phyloP scores from a whole-genome alignment of 345 rosid species.

The Erysimum cheiranthoides region DNA sequence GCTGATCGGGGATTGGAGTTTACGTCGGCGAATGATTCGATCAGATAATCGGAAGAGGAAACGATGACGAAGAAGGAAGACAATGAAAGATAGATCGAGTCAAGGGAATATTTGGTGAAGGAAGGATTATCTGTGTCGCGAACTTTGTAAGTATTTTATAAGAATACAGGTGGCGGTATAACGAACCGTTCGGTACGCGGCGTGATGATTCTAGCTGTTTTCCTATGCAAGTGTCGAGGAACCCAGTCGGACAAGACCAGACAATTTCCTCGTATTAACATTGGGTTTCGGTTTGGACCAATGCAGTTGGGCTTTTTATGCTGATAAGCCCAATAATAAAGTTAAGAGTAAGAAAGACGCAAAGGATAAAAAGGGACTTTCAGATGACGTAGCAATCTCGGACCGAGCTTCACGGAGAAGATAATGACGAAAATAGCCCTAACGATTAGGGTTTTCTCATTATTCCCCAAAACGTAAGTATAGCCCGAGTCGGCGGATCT shows the following conservation, averaged over 20 bases:
- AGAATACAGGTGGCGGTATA: slow-evolving; percentile 17
- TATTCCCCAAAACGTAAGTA: slow-evolving; percentile 13
- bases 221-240: slow-evolving; percentile 4
- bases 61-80: slow-evolving; percentile 30
- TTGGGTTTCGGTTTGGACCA: neutral
- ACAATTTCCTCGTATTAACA: neutral
- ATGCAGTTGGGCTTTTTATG: neutral
- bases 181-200: no score
- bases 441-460: slow-evolving; percentile 39
- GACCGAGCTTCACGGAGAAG: slow-evolving; percentile 41
- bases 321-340: slow-evolving; percentile 8
- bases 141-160: neutral
- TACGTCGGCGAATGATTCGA: slow-evolving; percentile 6
- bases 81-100: slow-evolving; percentile 24
- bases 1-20: slow-evolving; percentile 36
- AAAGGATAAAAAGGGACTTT: slow-evolving; percentile 27
- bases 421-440: slow-evolving; percentile 35
- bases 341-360: slow-evolving; percentile 21
- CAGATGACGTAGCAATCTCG: slow-evolving; percentile 39
- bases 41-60: slow-evolving; percentile 30
- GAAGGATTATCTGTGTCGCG: slow-evolving; percentile 17
- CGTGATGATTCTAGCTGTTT: slow-evolving; percentile 14
- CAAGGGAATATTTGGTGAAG: slow-evolving; percentile 39
- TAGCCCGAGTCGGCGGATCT: slow-evolving; percentile 50
- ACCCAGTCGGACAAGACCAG: neutral